Base-by-base conservation (phyloP, 768 basidiomycete species). In the Dentipellis fragilis region DNA sequence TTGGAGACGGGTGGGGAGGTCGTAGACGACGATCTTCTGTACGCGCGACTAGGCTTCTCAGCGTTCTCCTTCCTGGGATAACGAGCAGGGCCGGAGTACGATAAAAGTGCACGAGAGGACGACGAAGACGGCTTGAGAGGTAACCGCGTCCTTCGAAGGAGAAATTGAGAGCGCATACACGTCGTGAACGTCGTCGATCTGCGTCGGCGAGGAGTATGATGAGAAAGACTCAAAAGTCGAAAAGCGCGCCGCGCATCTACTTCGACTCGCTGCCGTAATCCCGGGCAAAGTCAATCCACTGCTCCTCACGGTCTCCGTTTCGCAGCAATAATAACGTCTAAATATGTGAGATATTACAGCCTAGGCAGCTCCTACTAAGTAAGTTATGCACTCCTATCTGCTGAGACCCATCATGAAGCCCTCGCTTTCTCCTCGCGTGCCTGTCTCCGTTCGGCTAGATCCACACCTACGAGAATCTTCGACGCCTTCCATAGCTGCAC, bases 401-500 rank as follows among this genome's bases (percentile, higher is more conserved):
- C 48, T 29, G 37, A 52, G 12, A 23, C 4, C 19, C 10, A 35
- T 57, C 51, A 63, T 42, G 40, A 17, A 29, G 38, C 34, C 46
- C 66, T 61, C 19, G 39, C 40, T 57, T 63, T 62, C 60, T 66
- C 76, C 55, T 78, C 73, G 55, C 84, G 72, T 17, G 79, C 85
- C 55, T 79, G 77, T 39, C 84, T 83, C 61, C 93, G 74, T 70
- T 94, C 92, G 46, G 89, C 89, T 49, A 96, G 72, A 66, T 96
- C 93, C 10, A 96, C 89, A 0, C 93, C 93, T 12, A 96, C 93
- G 14, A 96, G 78, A 54, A 93, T 91, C 71, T 93, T 93, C 37
- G 89, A 87, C 23, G 96, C 95, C 69, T 99, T 99, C 94, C 94
- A 97, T 56, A 97, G 81, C 69, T 99, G 96, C 7, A 99, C 93